Percentiles rank a stretch among this genome's conserved stretches.
These are phyloP conservation scores for Paramyrothecium roridum DNA, from an alignment of 2,329 filamentous ascomycete genomes.

Conservation along the genomic window DNA sequence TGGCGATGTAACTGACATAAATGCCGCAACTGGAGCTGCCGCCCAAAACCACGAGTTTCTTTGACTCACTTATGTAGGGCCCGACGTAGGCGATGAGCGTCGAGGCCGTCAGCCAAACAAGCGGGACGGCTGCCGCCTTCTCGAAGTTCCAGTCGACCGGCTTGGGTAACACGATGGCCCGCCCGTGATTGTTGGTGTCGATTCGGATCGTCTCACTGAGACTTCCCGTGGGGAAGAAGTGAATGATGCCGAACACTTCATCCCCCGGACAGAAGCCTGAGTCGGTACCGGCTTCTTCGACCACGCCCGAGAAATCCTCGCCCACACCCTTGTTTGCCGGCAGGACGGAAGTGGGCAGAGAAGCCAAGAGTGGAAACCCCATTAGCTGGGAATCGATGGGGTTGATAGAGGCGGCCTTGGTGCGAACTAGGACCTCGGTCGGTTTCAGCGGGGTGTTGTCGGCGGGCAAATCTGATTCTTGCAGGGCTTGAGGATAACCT, in stretches of 20 bases:
- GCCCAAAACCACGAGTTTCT: slow-evolving; percentile 1
- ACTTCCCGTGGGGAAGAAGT: not conserved
- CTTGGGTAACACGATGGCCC: slow-evolving; percentile 2
- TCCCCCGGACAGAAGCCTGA: slow-evolving; percentile 1
- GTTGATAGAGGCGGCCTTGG: slow-evolving; percentile 3
- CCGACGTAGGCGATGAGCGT: slow-evolving; percentile 1
- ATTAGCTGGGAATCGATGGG: slow-evolving; percentile 6
- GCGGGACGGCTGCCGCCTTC: slow-evolving; percentile 3
- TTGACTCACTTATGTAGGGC: not conserved
- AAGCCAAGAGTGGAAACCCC: not conserved
- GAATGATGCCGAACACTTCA: slow-evolving; percentile 3
- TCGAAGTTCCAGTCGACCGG: slow-evolving; percentile 3
- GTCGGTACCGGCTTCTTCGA: not conserved
- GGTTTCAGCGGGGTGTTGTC: not conserved
- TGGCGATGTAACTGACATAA: slow-evolving; percentile 2
- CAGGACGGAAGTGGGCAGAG: not conserved
- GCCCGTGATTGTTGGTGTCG: not conserved
- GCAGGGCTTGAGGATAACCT: slow-evolving; percentile 1
- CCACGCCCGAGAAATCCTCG: slow-evolving; percentile 3
- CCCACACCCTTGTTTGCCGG: slow-evolving; percentile 3
- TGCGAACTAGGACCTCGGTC: slow-evolving; percentile 4
- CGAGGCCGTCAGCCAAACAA: slow-evolving; percentile 2
- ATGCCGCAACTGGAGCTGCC: slow-evolving; percentile 2
- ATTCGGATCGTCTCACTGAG: slow-evolving; percentile 1
- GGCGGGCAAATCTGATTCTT: not conserved